Percentiles rank a stretch among this genome's conserved stretches.
Evolutionary conservation across 2,329 filamentous ascomycete genomes (phyloP).

Genomic region (Trichoderma simmonsii): DNA sequence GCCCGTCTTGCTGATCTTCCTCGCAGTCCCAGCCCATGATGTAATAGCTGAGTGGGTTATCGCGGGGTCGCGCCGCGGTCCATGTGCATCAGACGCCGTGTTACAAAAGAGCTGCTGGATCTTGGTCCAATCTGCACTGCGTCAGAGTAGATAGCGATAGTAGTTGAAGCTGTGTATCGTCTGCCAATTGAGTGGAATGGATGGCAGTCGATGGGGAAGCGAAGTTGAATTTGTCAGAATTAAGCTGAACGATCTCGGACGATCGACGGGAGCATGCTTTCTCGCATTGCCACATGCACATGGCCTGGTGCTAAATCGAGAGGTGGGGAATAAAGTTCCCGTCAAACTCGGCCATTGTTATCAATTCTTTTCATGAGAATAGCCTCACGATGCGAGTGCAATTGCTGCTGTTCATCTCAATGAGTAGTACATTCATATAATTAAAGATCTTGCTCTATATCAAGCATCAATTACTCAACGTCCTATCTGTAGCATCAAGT

Average conservation of each 20-base stretch:
- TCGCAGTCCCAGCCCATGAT: conserved; percentile 19
- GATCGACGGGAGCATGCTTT: neutral
- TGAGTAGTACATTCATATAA: neutral
- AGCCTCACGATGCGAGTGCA: neutral
- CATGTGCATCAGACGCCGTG: neutral
- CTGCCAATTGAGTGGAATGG: neutral
- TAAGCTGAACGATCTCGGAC: neutral
- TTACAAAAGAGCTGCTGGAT: neutral
- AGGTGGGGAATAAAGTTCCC: neutral
- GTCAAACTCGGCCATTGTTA: neutral
- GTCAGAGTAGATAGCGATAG: neutral
- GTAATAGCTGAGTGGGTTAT: conserved; percentile 13
- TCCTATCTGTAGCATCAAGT: neutral
- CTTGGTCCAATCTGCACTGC: neutral
- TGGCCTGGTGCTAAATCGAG: neutral
- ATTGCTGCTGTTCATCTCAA: neutral
- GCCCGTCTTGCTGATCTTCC: conserved; percentile 7
- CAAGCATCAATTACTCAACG: neutral
- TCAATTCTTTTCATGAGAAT: neutral
- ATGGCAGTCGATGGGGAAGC: neutral
- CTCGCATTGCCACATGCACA: neutral
- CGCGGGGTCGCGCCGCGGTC: neutral
- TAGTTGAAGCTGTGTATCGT: neutral
- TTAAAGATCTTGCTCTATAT: neutral
- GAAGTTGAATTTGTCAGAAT: neutral